phyloP scores from a whole-genome alignment of 441 rosid genomes.

The Jatropha multifida region DNA sequence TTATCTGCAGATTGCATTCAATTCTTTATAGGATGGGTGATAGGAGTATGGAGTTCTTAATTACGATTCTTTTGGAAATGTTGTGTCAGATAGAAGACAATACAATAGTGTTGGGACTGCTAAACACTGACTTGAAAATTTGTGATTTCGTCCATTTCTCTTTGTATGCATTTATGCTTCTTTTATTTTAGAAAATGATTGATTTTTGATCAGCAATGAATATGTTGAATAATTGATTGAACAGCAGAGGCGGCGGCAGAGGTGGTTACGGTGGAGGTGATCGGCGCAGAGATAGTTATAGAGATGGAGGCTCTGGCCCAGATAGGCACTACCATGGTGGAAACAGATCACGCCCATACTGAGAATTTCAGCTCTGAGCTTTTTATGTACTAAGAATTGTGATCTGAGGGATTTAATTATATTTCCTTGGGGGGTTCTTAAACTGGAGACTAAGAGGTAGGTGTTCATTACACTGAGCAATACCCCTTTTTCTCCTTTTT shows the following conservation, averaged over 20 bases:
- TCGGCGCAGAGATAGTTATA: conserved; percentile 67
- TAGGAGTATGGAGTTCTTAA: too few species aligned
- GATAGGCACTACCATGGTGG: conserved; percentile 84
- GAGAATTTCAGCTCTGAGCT: conserved; percentile 38
- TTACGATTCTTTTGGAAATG: too few species aligned
- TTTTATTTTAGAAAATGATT: too few species aligned
- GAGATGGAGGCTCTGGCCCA: conserved; percentile 79
- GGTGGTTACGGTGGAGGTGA: conserved; percentile 90
- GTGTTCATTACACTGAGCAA: conserved; percentile 59
- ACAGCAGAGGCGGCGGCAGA: conserved; percentile 67
- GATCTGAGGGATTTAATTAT: conserved; percentile 47
- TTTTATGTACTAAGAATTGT: conserved; percentile 61
- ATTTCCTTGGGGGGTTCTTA: conserved; percentile 53
- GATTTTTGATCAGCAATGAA: neutral
- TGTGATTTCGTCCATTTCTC: too few species aligned
- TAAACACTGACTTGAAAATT: too few species aligned
- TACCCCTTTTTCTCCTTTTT: conserved; percentile 43
- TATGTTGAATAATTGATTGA: neutral
- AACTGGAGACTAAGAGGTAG: conserved; percentile 77
- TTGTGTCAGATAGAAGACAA: too few species aligned
- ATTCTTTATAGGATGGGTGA: too few species aligned
- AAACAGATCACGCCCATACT: conserved; percentile 93
- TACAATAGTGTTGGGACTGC: too few species aligned
- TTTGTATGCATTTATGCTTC: too few species aligned
- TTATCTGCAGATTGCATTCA: too few species aligned